phyloP scores from a whole-genome alignment of 164 flowering plant species.

The Magnolia kwangsiensis region DNA sequence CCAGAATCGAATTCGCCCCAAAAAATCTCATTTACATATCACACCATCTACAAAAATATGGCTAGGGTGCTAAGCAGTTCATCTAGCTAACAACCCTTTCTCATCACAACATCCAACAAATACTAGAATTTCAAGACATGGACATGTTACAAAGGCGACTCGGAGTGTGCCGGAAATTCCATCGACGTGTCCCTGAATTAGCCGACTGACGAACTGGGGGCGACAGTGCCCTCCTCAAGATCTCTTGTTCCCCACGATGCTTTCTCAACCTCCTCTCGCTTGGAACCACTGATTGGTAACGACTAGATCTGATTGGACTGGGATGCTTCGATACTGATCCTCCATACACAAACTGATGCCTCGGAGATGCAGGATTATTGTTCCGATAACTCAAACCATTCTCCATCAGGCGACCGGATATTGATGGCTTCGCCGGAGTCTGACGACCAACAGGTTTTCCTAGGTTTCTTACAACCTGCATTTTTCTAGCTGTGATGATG shows the following conservation, averaged over 20 bases:
- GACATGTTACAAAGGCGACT: constrained; percentile 9
- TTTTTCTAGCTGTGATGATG: background rate
- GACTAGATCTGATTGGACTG: too few relatives aligned
- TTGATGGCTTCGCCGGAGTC: background rate
- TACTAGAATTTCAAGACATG: background rate
- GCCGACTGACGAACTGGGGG: background rate
- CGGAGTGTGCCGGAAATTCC: constrained; percentile 11
- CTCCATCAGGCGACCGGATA: background rate
- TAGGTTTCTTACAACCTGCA: background rate
- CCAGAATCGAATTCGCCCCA: background rate
- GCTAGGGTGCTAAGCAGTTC: background rate
- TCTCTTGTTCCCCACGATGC: constrained; percentile 4
- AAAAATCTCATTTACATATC: background rate
- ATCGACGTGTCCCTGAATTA: background rate
- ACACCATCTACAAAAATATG: background rate
- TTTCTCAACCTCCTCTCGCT: background rate
- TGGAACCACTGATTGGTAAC: background rate
- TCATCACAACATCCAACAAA: background rate
- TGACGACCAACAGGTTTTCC: background rate
- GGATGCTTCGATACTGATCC: too few relatives aligned
- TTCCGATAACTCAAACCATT: background rate
- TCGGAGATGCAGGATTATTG: background rate
- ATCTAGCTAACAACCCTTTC: background rate
- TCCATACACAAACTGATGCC: background rate
- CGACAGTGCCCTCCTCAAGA: constrained; percentile 9